Evolutionary conservation across 2,329 filamentous ascomycete genomes (phyloP).

Genomic region (Nigrospora sphaerica): DNA sequence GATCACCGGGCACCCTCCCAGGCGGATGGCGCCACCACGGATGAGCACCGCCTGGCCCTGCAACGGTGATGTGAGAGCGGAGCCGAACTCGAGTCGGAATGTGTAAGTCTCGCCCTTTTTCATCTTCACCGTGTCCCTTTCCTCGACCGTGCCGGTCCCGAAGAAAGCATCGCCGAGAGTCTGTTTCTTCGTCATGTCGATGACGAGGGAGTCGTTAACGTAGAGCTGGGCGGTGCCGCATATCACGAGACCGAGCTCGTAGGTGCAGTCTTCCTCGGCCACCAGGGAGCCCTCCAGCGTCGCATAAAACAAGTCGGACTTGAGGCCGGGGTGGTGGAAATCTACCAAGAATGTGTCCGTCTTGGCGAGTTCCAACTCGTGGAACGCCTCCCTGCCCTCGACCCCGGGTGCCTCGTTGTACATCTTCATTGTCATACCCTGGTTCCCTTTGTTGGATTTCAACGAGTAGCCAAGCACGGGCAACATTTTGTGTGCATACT

Average conservation of each 20-base stretch:
- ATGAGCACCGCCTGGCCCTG: conserved; percentile 41
- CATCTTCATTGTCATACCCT: conserved; percentile 54
- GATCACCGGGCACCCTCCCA: conserved; percentile 54
- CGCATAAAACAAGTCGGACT: conserved; percentile 47
- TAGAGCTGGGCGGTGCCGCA: conserved; percentile 59
- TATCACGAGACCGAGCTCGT: conserved; percentile 61
- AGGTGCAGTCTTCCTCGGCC: conserved; percentile 52
- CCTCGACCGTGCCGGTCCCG: conserved; percentile 56
- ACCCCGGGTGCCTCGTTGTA: conserved; percentile 51
- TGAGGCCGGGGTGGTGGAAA: conserved; percentile 45
- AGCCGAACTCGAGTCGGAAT: conserved; percentile 52
- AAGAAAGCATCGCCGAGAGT: conserved; percentile 57
- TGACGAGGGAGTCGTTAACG: conserved; percentile 53
- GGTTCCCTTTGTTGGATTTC: conserved; percentile 42
- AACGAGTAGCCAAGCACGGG: conserved; percentile 49
- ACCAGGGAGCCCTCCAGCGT: conserved; percentile 55
- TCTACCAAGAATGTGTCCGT: conserved; percentile 43
- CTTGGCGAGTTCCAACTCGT: conserved; percentile 38
- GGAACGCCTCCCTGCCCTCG: conserved; percentile 40
- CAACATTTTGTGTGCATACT: conserved; percentile 58
- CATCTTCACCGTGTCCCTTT: conserved; percentile 50
- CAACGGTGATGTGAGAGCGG: conserved; percentile 50
- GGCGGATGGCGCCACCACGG: conserved; percentile 52
- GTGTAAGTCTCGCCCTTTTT: conserved; percentile 53
- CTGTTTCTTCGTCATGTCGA: conserved; percentile 62